Percentiles rank a stretch among this genome's conserved stretches.
phyloP scores from a whole-genome alignment of 345 rosid species.

The Fremontodendron californicum region DNA sequence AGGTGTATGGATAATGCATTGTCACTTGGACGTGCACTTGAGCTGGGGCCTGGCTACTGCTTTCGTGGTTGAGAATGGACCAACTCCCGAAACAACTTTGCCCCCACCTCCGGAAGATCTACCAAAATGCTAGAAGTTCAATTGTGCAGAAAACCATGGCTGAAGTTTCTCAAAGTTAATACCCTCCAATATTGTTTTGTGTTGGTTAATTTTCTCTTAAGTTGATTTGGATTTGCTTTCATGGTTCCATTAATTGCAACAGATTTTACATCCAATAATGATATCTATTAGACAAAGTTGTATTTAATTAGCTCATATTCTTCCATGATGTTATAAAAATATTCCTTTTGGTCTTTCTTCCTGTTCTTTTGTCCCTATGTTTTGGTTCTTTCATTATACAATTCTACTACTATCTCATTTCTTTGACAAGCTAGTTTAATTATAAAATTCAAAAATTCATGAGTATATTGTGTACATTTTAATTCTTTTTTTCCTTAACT shows the following conservation, averaged over 20 bases:
- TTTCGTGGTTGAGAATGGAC: conserved; percentile 53
- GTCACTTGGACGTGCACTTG: conserved; percentile 60
- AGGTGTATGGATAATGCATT: conserved; percentile 70
- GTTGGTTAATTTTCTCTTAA: background rate
- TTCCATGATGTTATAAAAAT: background rate
- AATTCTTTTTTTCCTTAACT: no score
- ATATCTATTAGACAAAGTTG: background rate
- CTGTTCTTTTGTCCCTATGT: background rate
- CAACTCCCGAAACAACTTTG: conserved; percentile 35
- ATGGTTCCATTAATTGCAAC: background rate
- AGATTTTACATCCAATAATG: background rate
- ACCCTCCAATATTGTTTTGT: background rate
- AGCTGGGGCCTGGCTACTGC: conserved; percentile 52
- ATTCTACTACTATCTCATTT: no score
- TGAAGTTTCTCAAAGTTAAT: background rate
- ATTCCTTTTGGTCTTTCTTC: background rate
- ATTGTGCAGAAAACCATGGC: background rate
- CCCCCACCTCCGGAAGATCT: conserved; percentile 68
- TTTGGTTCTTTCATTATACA: no score
- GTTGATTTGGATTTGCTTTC: background rate
- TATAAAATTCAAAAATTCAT: no score
- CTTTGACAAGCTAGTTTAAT: no score
- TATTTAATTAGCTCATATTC: background rate
- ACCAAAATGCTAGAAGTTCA: conserved; percentile 38
- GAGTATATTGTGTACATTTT: no score